These are phyloP conservation scores for Aspergillus latus DNA, from an alignment of 2,329 filamentous ascomycete genomes.

Conservation along the genomic window DNA sequence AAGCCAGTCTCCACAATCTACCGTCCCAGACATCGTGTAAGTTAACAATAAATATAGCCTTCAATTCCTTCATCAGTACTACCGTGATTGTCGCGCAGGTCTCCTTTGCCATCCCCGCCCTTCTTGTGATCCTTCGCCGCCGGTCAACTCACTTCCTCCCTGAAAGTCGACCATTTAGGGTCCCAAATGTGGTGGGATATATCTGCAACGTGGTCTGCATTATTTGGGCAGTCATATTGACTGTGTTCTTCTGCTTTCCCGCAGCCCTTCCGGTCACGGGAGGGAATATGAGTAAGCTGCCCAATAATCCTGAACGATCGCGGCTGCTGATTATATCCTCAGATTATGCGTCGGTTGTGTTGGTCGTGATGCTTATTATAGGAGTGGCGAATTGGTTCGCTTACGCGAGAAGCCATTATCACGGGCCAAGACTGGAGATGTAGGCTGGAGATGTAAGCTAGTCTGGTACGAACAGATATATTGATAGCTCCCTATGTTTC, in stretches of 20 bases:
- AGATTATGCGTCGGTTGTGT: slow-evolving; percentile 25
- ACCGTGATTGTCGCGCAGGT: slow-evolving; percentile 26
- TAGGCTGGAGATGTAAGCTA: slow-evolving; percentile 13
- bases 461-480: neutral
- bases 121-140: slow-evolving; percentile 19
- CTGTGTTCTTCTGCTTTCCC: slow-evolving; percentile 25
- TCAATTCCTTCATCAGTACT: slow-evolving; percentile 27
- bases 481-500: neutral
- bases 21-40: neutral
- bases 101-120: slow-evolving; percentile 23
- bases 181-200: slow-evolving; percentile 20
- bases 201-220: slow-evolving; percentile 16
- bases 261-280: slow-evolving; percentile 19
- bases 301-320: neutral
- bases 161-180: slow-evolving; percentile 14
- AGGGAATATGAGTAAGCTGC: slow-evolving; percentile 25
- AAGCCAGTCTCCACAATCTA: no score
- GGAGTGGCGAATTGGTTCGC: slow-evolving; percentile 23
- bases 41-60: slow-evolving; percentile 13
- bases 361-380: slow-evolving; percentile 22
- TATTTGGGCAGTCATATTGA: slow-evolving; percentile 22
- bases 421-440: slow-evolving; percentile 23
- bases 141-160: slow-evolving; percentile 20
- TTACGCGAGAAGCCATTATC: slow-evolving; percentile 22
- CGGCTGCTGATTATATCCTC: neutral